Evolutionary conservation across 306 rosid genomes (phyloP), one percentile per base, ranked within the genome.

Genomic region (Pueraria montana): DNA sequence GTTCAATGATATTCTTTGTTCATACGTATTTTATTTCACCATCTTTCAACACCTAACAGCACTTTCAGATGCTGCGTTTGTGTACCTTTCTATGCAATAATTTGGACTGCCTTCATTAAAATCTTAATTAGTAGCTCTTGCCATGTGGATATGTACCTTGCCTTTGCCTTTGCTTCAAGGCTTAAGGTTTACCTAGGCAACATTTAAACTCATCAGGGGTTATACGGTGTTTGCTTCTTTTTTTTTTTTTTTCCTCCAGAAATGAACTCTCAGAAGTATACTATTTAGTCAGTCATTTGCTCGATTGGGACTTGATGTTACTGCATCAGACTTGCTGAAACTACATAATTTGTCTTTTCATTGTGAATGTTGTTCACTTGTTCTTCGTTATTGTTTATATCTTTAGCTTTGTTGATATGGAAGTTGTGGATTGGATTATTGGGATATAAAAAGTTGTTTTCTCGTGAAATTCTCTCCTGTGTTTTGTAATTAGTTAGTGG

Each of bases 91-190:
- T 52, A 16, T 2, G 38, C 62, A 14, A 2, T 58, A 66, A 61
- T 72, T 38, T 73, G 69, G 24, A 45, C 50, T 18, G 36, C 59
- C 78, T 59, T 59, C 2, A 13, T 43, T 43, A 30, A 59, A 66
- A 40, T 66, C 30, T 34, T 30, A 69, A n/a, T 8, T 20, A 46
- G 64, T 58, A 42, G 16, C 49, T 58, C 27, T 27, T 23, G 34
- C n/a, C 5, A 6, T 48, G 50, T 67, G 66, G 84, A 20, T 78
- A 72, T 70, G 72, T 46, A 27, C 24, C n/a, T n/a, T n/a, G n/a
- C 8, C 40, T 50, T 14, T 40, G 14, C 74, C 42, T 61, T 77
- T 46, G 38, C 56, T 58, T 73, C 67, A 4, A 52, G 20, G 24
- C 18, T 40, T n/a, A n/a, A n/a, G n/a, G n/a, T n/a, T 43, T n/a